These are phyloP conservation scores for Amaranthus cruentus DNA, from an alignment of 148 eudicot genomes.

Conservation along the genomic window DNA sequence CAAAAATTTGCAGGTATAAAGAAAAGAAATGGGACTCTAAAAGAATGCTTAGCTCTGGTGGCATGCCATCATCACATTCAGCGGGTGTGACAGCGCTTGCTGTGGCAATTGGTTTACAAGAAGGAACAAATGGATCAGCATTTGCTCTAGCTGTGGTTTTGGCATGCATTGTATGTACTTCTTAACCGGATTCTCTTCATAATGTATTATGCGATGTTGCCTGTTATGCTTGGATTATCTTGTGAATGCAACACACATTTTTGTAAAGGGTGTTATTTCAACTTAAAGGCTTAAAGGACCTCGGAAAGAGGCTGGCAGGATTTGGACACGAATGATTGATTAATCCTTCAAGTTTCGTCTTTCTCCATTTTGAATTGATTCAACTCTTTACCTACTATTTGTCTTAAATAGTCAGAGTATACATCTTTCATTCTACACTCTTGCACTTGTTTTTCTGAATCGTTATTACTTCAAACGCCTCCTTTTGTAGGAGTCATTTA, in stretches of 20 bases:
- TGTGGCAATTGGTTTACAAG: slow-evolving; percentile 65
- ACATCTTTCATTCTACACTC: neutral
- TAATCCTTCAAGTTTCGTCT: neutral
- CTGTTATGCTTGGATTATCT: neutral
- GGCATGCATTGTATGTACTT: slow-evolving; percentile 84
- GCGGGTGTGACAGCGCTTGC: slow-evolving; percentile 86
- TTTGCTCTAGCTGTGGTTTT: slow-evolving; percentile 86
- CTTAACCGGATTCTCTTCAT: slow-evolving; percentile 7
- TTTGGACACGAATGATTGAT: neutral
- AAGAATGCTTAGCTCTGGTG: slow-evolving; percentile 83
- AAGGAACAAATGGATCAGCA: slow-evolving; percentile 64
- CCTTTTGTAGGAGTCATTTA: neutral
- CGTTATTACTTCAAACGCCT: neutral
- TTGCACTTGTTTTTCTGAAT: neutral
- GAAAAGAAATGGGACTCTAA: slow-evolving; percentile 96
- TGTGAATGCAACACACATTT: neutral
- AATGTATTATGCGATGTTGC: neutral
- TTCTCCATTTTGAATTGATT: neutral
- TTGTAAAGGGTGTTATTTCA: neutral
- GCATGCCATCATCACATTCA: slow-evolving; percentile 98
- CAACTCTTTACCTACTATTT: neutral
- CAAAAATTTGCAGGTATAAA: slow-evolving; percentile 61
- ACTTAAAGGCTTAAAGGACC: neutral
- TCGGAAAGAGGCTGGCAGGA: neutral
- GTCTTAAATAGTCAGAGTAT: neutral